phyloP scores from a whole-genome alignment of 208 protist genomes.

The Crithidia expoeki region DNA sequence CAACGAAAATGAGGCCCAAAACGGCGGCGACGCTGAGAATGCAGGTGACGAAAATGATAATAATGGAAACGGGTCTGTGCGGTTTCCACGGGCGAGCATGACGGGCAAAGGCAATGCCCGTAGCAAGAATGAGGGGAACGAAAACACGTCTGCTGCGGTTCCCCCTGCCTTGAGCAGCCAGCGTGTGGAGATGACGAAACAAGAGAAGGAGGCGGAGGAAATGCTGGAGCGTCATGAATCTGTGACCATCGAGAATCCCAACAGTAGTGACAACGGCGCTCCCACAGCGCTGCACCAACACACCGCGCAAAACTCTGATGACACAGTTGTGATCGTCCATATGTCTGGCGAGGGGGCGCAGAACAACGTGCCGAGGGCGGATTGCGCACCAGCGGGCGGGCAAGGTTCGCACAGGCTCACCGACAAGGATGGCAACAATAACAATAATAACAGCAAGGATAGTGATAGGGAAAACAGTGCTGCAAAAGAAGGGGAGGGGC shows the following conservation, averaged over 20 bases:
- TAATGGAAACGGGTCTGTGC: background rate
- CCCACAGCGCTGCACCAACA: background rate
- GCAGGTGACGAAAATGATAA: background rate
- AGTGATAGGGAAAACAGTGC: background rate
- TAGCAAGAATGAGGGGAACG: background rate
- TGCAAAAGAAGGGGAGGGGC: background rate
- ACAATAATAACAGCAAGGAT: background rate
- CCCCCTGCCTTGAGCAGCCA: background rate
- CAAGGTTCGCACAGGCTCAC: background rate
- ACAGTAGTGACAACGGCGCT: background rate
- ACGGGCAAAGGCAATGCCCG: background rate
- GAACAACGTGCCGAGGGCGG: slow-evolving; percentile 8
- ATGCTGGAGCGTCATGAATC: background rate
- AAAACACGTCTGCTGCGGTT: slow-evolving; percentile 8
- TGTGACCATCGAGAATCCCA: background rate
- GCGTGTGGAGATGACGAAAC: background rate
- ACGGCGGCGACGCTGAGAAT: background rate
- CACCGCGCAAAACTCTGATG: background rate
- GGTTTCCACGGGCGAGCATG: background rate
- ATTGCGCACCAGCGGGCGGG: background rate
- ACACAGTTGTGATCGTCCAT: slow-evolving; percentile 21
- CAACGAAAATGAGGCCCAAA: background rate
- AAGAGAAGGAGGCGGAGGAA: slow-evolving; percentile 2
- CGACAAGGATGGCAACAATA: background rate
- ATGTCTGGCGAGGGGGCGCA: slow-evolving; percentile 6